Conservation (phyloP, 164 flowering plant species). For the Sedum album region DNA sequence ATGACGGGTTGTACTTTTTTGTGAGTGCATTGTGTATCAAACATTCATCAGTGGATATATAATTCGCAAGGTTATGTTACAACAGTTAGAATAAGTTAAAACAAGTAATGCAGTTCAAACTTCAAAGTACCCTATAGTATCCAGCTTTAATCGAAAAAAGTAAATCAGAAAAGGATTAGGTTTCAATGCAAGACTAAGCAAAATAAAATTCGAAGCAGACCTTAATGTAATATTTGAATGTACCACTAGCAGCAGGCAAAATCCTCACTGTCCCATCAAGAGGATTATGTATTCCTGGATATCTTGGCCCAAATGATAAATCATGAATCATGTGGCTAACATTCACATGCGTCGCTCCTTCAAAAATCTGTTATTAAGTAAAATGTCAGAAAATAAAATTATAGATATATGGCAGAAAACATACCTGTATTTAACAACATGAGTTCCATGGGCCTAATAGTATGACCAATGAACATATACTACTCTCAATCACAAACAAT, state of each 20-base stretch:
- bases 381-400: conserved; percentile 2
- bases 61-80: neutral
- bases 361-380: conserved; percentile 65
- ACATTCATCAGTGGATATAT: neutral
- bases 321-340: conserved; percentile 94
- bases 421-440: neutral
- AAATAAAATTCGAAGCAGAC: conserved; percentile 26
- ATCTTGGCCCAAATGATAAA: conserved; percentile 93
- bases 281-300: conserved; percentile 97
- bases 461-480: neutral
- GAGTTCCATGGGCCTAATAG: neutral
- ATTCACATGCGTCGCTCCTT: conserved; percentile 74
- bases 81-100: neutral
- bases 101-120: neutral
- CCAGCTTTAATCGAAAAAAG: neutral
- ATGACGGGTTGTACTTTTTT: neutral
- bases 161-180: neutral
- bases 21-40: neutral
- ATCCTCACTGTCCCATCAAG: conserved; percentile 82
- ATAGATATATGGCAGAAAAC: neutral
- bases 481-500: neutral
- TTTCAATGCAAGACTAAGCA: neutral
- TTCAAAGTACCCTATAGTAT: neutral
- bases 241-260: conserved; percentile 77
- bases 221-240: conserved; percentile 98